Base-by-base conservation (phyloP, 2,329 filamentous ascomycete genomes). In the Monosporascus sp. region DNA sequence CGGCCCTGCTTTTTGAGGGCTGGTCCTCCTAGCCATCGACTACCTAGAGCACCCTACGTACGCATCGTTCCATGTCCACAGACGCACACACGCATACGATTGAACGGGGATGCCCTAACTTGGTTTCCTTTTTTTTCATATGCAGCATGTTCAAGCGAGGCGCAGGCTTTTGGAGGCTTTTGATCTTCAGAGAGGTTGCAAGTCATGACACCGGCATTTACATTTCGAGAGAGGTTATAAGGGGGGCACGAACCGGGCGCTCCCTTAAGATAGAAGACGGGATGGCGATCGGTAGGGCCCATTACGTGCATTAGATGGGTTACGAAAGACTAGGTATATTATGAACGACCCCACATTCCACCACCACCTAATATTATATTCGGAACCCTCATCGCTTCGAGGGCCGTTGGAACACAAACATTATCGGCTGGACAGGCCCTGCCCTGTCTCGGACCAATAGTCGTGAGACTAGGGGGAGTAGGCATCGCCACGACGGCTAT, bases 1-100 rank as follows among this genome's bases (percentile, higher is more conserved):
- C 48, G 91, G 91, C 28, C 88, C 92, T 48, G 88, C 90, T 49
- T 96, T 97, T 68, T 96, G 66, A 73, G 41, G 35, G 44, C 40
- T 50, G 41, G 50, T 41, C 48, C 31, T 14, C 11, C 46, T 41
- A 50, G 37, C 41, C 45, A 24, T 44, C 57, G 48, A 53, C 24
- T 50, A 49, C 51, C 53, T 55, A 51, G 51, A 58, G 52, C 51
- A 20, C 47, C 35, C 54, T 52, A 50, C 49, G 49, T 54, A 58
- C 53, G 49, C 46, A 54, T 24, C 51, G 44, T 51, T 54, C 49
- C 37, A 51, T 43, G 48, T 43, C n/a, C 53, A 43, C 24, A 52
- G 47, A 51, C 47, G 51, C 55, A 54, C 49, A 48, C 49, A 41
- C 37, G 53, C 51, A 50, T 48, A 22, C 41, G 47, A 55, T 46